phyloP scores from a whole-genome alignment of 2,329 filamentous ascomycete genomes.

The Madurella mycetomatis region DNA sequence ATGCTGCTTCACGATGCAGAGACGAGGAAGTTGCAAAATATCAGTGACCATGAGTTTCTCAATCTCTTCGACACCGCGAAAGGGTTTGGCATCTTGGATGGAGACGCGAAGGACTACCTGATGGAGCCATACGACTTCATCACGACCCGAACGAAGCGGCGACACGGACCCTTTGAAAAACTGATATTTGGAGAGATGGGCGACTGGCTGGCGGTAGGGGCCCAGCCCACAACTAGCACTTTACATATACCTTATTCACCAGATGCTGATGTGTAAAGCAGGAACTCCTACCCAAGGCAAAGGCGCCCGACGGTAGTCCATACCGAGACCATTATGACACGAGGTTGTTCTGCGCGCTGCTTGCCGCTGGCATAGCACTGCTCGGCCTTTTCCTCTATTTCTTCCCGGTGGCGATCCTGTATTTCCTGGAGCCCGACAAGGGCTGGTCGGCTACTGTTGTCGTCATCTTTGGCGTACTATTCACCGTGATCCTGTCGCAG shows the following conservation, averaged over 20 bases:
- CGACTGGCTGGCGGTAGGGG: neutral
- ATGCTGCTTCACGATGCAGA: neutral
- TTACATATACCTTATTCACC: neutral
- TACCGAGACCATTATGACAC: neutral
- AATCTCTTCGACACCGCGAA: neutral
- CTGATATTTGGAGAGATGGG: neutral
- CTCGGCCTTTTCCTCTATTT: neutral
- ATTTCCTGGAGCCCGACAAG: conserved; percentile 3
- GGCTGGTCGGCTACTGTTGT: conserved; percentile 3
- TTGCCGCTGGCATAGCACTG: neutral
- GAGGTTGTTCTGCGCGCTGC: neutral
- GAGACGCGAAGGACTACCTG: neutral
- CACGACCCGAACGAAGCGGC: neutral
- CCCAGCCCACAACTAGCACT: neutral
- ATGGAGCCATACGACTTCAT: neutral
- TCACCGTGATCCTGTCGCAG: neutral
- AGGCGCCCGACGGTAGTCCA: neutral
- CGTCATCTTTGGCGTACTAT: neutral
- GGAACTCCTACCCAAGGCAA: neutral
- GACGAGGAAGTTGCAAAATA: neutral
- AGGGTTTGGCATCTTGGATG: neutral
- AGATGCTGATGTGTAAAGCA: neutral
- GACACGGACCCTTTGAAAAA: neutral
- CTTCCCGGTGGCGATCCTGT: conserved; percentile 4
- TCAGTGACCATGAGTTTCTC: neutral